A percentile compares a stretch with the other conserved stretches of the same genome.
These are phyloP conservation scores for Aegilops longissima DNA, from an alignment of 176 grass and related monocot species.

Conservation along the genomic window DNA sequence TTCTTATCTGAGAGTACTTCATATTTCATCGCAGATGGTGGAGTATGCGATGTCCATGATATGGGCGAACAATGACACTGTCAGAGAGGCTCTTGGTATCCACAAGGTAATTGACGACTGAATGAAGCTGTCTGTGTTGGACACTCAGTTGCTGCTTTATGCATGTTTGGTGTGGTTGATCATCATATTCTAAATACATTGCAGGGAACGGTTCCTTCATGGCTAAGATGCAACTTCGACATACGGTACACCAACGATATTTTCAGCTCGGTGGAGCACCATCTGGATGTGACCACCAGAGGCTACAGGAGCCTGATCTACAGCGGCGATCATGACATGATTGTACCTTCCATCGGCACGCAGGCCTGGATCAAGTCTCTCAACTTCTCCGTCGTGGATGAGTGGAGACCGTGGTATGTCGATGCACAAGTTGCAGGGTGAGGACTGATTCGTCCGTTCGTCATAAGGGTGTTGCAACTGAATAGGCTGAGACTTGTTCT, in stretches of 20 bases:
- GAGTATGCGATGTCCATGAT: constrained; percentile 45
- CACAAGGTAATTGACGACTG: constrained; percentile 32
- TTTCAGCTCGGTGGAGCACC: constrained; percentile 51
- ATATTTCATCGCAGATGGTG: constrained; percentile 26
- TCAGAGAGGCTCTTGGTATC: constrained; percentile 61
- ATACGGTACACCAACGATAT: constrained; percentile 31
- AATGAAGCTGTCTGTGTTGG: background rate
- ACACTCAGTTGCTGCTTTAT: background rate
- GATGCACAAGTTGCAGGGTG: constrained; percentile 36
- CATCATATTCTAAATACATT: background rate
- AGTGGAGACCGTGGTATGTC: constrained; percentile 62
- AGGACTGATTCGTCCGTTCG: background rate
- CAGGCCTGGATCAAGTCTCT: constrained; percentile 63
- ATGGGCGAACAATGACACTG: constrained; percentile 58
- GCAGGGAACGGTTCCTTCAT: constrained; percentile 39
- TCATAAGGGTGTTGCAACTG: background rate
- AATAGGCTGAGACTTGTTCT: background rate
- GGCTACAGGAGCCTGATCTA: constrained; percentile 52
- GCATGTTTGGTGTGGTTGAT: background rate
- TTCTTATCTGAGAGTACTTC: background rate
- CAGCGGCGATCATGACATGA: constrained; percentile 71
- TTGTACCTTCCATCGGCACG: constrained; percentile 45
- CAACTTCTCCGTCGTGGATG: constrained; percentile 42
- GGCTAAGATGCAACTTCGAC: constrained; percentile 53
- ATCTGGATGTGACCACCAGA: constrained; percentile 43